Base-by-base conservation (phyloP, 2,329 filamentous ascomycete species). In the Fusarium buxicola region DNA sequence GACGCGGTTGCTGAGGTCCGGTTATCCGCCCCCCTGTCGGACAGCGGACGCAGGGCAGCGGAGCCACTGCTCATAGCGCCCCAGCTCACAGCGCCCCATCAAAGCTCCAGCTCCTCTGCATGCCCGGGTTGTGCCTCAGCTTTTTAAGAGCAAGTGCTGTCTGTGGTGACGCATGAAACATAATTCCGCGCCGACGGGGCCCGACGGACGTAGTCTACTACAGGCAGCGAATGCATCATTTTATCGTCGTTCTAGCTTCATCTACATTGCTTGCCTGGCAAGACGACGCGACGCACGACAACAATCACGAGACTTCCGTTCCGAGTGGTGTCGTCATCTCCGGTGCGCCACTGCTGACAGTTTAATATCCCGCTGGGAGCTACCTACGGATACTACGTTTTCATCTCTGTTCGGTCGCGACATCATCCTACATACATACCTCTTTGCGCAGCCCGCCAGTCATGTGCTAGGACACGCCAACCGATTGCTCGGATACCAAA, bases 161-260 rank as follows among this genome's bases (percentile, higher is more conserved):
- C 21, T 21, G 21, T 21, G 21, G 21, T 21, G 21, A 21, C 69
- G 69, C 69, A 68, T 71, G 60, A 71, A 71, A 64, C 60, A 63
- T 70, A 71, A 64, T 67, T 55, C 69, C 69, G 69, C 45, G 39
- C 65, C 60, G 60, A 40, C 54, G n/a, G n/a, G n/a, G n/a, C n/a
- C n/a, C n/a, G n/a, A n/a, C n/a, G n/a, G n/a, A n/a, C n/a, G n/a
- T n/a, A n/a, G n/a, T 51, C 52, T 57, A 57, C 55, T 41, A 56
- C 60, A 66, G 51, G 50, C 48, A 58, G 35, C 58, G 44, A 65
- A 40, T 60, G 46, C 62, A 67, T 70, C 68, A 66, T 68, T 48
- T 55, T 35, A 30, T 48, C 40, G 58, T n/a, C 60, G 30, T 59
- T 35, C 41, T 58, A 51, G 54, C 51, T 47, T 56, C 43, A 30